Base-by-base conservation (phyloP, 2,329 filamentous ascomycete genomes). In the Colletotrichum sp. region DNA sequence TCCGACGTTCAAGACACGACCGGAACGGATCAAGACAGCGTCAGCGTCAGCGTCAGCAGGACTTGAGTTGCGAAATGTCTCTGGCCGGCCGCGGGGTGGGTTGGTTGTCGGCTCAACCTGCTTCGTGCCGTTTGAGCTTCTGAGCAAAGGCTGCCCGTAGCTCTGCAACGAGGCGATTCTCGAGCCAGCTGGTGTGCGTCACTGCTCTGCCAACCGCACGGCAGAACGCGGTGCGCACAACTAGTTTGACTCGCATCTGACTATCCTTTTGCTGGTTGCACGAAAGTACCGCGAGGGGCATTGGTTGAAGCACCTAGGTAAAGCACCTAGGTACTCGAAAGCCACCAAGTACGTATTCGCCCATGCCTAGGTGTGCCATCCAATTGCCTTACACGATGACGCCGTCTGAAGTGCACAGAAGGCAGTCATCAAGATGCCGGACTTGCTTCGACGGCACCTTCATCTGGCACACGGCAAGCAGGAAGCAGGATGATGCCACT, bases 181-280 rank as follows among this genome's bases (percentile, higher is more conserved):
- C 55, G 49, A 64, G 36, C 69, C 32, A 63, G 55, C 34, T 69
- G 55, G 63, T 30, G 55, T 73, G 73, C 73, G 64, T 69, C 73
- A 76, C 70, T 72, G 57, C 73, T 64, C 64, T 64, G 57, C 63
- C 73, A 76, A 76, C 73, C 21, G n/a, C 57, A 60, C 59, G 18
- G 55, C 69, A 72, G 24, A 36, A 60, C 24, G 52, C 24, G 21
- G 55, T 75, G 36, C 69, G 63, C 63, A 26, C 24, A 66, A 7
- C 63, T 66, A 49, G 44, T 0, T 28, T 28, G 63, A 34, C 59
- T 34, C 36, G n/a, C 62, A 39, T 64, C 21, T 32, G 63, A 15
- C 24, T 30, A 39, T 3, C 24, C 18, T 49, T 21, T 21, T 49
- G 18, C n/a, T 21, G 1, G n/a, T 21, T 49, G 44, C n/a, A 49